phyloP scores from a whole-genome alignment of 768 basidiomycete species.

The Rhizopogon roseolus region DNA sequence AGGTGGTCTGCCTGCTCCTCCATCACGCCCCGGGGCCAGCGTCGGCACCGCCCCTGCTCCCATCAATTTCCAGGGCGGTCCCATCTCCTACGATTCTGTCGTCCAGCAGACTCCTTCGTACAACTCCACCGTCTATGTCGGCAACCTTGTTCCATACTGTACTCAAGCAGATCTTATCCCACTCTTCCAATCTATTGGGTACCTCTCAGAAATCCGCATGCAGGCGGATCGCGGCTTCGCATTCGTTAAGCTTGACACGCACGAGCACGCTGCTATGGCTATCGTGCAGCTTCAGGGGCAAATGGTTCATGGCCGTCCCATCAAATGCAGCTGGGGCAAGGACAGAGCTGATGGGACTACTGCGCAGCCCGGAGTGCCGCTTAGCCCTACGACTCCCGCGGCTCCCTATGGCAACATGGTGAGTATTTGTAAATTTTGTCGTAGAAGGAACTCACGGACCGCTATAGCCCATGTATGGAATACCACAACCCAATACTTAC shows the following conservation, averaged over 20 bases:
- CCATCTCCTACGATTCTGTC: slow-evolving; percentile 89
- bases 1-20: slow-evolving; percentile 36
- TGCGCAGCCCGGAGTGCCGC: slow-evolving; percentile 39
- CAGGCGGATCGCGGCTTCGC: slow-evolving; percentile 98
- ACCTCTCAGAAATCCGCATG: slow-evolving; percentile 98
- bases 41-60: slow-evolving; percentile 75
- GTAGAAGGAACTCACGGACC: slow-evolving; percentile 4
- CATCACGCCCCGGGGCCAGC: slow-evolving; percentile 36
- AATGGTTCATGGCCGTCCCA: slow-evolving; percentile 94
- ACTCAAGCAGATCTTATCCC: slow-evolving; percentile 98
- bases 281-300: slow-evolving; percentile 96
- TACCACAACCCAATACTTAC: slow-evolving; percentile 79
- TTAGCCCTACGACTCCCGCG: slow-evolving; percentile 58
- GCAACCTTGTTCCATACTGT: slow-evolving; percentile 95
- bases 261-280: slow-evolving; percentile 97
- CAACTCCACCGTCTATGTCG: slow-evolving; percentile 97
- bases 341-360: slow-evolving; percentile 76
- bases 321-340: slow-evolving; percentile 99
- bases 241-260: slow-evolving; percentile 97
- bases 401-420: slow-evolving; percentile 82
- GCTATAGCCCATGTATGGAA: slow-evolving; percentile 79
- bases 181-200: slow-evolving; percentile 97
- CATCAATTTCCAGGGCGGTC: slow-evolving; percentile 87
- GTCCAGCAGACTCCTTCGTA: slow-evolving; percentile 89
- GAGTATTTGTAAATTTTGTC: slow-evolving; percentile 5